A percentile compares a stretch with the other conserved stretches of the same genome.
phyloP scores from a whole-genome alignment of 352 stramenopile species.

The Plasmopara muralis region DNA sequence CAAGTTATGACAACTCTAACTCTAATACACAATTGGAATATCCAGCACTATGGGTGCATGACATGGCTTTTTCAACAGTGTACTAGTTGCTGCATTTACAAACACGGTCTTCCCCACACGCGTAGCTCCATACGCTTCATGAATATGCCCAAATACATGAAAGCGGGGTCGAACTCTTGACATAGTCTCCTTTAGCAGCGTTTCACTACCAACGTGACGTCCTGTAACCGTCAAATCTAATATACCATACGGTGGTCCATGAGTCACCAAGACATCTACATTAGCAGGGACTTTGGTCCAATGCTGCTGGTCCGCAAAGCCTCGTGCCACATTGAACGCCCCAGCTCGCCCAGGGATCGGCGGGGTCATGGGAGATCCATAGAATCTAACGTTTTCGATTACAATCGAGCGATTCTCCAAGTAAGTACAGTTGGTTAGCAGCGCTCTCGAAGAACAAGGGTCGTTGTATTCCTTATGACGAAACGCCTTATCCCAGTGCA shows the following conservation, averaged over 20 bases:
- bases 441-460: constrained; percentile 30
- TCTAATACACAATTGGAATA: constrained; percentile 39
- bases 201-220: constrained; percentile 67
- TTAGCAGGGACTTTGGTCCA: constrained; percentile 65
- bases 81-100: constrained; percentile 84
- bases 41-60: constrained; percentile 77
- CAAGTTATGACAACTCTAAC: constrained; percentile 14
- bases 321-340: constrained; percentile 67
- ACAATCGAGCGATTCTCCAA: constrained; percentile 65
- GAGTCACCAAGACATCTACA: constrained; percentile 86
- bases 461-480: constrained; percentile 60
- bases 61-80: constrained; percentile 41
- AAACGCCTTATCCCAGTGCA: constrained; percentile 56
- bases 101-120: constrained; percentile 77
- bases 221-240: constrained; percentile 67
- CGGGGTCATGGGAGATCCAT: constrained; percentile 69
- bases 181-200: constrained; percentile 75
- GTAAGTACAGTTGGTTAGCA: constrained; percentile 75
- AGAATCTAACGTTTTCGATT: constrained; percentile 69
- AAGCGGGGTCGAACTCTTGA: constrained; percentile 72
- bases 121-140: constrained; percentile 80
- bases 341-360: constrained; percentile 55
- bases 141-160: constrained; percentile 91
- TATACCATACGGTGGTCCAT: constrained; percentile 83
- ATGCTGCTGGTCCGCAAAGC: constrained; percentile 54